Conservation (phyloP, 2,329 filamentous ascomycete species). For the Fusarium pseudoanthophilum region DNA sequence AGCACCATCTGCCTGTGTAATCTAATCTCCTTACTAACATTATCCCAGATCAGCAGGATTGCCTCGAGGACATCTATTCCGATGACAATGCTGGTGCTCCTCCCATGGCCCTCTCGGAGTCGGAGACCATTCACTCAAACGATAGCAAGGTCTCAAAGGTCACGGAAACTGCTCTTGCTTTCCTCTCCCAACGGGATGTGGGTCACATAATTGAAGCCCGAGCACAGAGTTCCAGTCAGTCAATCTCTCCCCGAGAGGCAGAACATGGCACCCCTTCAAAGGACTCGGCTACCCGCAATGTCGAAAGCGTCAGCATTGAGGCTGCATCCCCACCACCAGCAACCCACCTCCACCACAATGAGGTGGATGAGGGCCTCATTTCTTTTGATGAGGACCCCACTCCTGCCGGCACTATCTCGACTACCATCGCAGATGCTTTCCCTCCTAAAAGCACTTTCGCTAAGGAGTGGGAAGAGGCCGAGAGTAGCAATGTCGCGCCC, state of each 20-base stretch:
- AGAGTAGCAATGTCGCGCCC: background rate
- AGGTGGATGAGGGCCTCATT: conserved; percentile 1
- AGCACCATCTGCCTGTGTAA: no score
- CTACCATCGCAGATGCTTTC: background rate
- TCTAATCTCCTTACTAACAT: background rate
- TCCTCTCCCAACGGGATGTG: background rate
- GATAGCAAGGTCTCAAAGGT: background rate
- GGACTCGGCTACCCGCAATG: background rate
- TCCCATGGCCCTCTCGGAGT: background rate
- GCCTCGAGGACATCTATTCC: background rate
- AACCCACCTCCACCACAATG: background rate
- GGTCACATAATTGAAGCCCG: background rate
- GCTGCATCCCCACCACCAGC: no score
- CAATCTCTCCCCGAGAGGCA: background rate
- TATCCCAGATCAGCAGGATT: background rate
- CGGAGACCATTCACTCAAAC: background rate
- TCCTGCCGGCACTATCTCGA: background rate
- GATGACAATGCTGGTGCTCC: background rate
- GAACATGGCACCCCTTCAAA: background rate
- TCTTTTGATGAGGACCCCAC: background rate
- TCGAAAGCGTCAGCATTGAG: no score
- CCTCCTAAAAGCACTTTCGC: background rate
- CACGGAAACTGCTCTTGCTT: background rate
- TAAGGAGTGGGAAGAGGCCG: background rate
- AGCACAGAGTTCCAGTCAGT: background rate